These are phyloP conservation scores for Leccinum longicurvipes DNA, from an alignment of 768 basidiomycete genomes.

Conservation along the genomic window DNA sequence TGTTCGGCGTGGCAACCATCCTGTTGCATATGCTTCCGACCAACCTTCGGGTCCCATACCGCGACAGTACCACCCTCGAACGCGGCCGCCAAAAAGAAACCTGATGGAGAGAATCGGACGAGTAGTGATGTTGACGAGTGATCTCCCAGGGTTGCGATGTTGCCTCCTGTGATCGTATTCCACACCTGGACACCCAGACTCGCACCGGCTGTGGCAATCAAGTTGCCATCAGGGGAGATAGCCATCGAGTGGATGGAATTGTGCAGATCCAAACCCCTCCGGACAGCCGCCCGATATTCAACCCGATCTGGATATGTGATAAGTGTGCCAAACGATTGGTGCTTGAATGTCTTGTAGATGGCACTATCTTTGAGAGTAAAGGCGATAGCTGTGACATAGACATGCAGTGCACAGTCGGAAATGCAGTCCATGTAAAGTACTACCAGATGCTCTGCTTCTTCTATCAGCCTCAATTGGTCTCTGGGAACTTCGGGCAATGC, in stretches of 20 bases:
- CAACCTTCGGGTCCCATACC: conserved; percentile 20
- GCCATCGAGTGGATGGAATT: conserved; percentile 12
- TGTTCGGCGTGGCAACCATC: conserved; percentile 7
- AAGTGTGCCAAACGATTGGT: conserved; percentile 3
- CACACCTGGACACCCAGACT: conserved; percentile 23
- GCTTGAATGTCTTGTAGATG: conserved; percentile 9
- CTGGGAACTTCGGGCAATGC: conserved; percentile 5
- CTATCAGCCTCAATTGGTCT: conserved; percentile 6
- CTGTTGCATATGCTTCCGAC: conserved; percentile 16
- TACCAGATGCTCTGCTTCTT: conserved; percentile 19
- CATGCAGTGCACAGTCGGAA: conserved; percentile 20
- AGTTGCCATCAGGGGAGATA: conserved; percentile 10
- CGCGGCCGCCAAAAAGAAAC: conserved; percentile 17
- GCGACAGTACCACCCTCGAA: conserved; percentile 15
- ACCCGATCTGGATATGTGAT: not conserved
- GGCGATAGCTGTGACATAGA: conserved; percentile 11
- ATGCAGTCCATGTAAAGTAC: conserved; percentile 20
- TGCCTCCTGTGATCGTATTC: conserved; percentile 18
- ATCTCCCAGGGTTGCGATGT: conserved; percentile 19
- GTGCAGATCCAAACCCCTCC: not conserved
- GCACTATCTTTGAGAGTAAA: not conserved
- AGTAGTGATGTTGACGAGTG: conserved; percentile 4
- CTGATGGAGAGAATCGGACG: conserved; percentile 21
- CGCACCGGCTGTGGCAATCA: conserved; percentile 15
- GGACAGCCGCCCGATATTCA: not conserved